Percentiles rank a stretch among this genome's conserved stretches.
Evolutionary conservation across 768 basidiomycete genomes (phyloP).

Genomic region (Strobilomyces echinocephalus): DNA sequence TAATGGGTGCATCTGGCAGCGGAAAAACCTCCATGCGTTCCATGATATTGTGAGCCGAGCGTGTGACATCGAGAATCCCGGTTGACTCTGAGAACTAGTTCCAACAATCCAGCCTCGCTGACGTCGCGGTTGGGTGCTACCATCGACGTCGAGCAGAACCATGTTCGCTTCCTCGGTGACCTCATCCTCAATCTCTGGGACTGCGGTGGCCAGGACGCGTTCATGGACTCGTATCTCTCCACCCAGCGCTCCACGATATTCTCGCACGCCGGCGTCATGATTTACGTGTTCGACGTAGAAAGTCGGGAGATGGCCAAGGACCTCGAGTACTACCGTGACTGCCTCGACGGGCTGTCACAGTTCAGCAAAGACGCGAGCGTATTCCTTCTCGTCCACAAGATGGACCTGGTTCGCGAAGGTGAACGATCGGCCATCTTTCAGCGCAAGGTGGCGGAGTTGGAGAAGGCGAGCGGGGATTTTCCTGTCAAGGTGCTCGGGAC

Average conservation of each 20-base stretch:
- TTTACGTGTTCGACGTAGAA: constrained; percentile 97
- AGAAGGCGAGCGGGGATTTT: constrained; percentile 59
- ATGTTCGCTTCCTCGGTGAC: constrained; percentile 94
- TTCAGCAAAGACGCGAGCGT: constrained; percentile 80
- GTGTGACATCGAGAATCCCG: constrained; percentile 1
- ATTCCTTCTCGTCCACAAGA: constrained; percentile 94
- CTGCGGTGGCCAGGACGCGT: constrained; percentile 96
- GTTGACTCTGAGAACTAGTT: constrained; percentile 43
- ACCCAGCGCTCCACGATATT: constrained; percentile 93
- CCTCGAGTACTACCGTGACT: constrained; percentile 87
- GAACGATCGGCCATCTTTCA: constrained; percentile 57
- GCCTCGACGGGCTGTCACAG: constrained; percentile 74
- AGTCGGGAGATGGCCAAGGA: constrained; percentile 81
- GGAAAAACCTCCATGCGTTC: constrained; percentile 98
- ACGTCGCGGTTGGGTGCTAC: constrained; percentile 92
- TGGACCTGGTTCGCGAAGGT: constrained; percentile 78
- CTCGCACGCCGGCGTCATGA: constrained; percentile 93
- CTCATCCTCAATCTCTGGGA: constrained; percentile 97
- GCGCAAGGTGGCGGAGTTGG: constrained; percentile 69
- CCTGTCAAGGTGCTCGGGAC: constrained; percentile 80
- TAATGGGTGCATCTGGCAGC: constrained; percentile 96
- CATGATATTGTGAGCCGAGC: constrained; percentile 83
- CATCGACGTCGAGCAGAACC: constrained; percentile 96
- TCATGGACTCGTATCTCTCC: constrained; percentile 95
- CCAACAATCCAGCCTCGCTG: constrained; percentile 89